Base-by-base conservation (phyloP, 192 early-diverging fungal species). In the Umbelopsis ramanniana region DNA sequence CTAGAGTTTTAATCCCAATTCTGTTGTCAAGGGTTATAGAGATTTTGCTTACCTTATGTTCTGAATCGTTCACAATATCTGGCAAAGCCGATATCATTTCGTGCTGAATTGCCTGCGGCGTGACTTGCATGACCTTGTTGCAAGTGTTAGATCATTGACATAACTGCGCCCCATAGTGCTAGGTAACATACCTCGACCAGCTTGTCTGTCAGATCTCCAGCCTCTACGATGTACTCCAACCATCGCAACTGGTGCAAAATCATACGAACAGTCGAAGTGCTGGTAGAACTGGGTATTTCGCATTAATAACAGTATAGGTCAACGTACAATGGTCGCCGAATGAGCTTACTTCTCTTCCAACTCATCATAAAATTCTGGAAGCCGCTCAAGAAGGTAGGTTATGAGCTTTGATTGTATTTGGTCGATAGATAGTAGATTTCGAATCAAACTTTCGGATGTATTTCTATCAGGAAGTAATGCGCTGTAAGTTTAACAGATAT, bases 1-100 rank as follows among this genome's bases (percentile, higher is more conserved):
- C 24, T 46, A 19, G 1, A 43, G 66, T 22, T 37, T 14, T 68
- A 10, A 3, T n/a, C 29, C 19, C 5, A 3, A 14, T 35, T 22
- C 43, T 17, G 12, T 11, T 68, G 21, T 3, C 11, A 43, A 43
- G 3, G 1, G 1, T 12, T 12, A 43, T 12, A 12, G 19, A 40
- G 7, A 29, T 19, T 0, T 17, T 15, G 70, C 23, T 26, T 78
- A 87, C 83, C 57, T 79, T 81, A 57, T 87, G 89, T 74, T 92
- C 90, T 21, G 88, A 83, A 69, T 94, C 92, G 6, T 85, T 87
- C 15, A 94, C 74, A 46, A 94, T 92, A 55, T 94, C 90, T 1
- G 93, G 92, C n/a, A 94, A 66, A 11, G 82, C 84, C 15, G 79
- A 82, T 23, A 94, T 91, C 9, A 94, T 89, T 74, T 94, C 93